These are phyloP conservation scores for Monilinia polystroma DNA, from an alignment of 2,329 filamentous ascomycete genomes.

Conservation along the genomic window DNA sequence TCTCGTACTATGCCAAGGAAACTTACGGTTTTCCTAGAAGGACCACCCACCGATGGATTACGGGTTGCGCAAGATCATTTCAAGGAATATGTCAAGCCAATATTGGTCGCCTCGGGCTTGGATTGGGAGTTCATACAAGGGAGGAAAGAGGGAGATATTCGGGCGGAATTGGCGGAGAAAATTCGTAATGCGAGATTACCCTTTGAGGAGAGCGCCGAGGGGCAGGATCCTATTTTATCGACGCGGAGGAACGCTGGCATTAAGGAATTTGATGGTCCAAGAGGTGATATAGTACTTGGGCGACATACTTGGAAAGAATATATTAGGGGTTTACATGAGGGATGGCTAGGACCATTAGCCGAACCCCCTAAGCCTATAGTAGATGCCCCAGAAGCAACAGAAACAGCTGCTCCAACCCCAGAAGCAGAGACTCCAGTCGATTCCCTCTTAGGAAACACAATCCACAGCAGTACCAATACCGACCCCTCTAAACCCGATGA, in stretches of 20 bases:
- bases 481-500: constrained; percentile 26
- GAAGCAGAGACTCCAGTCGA: constrained; percentile 28
- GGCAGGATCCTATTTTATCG: constrained; percentile 61
- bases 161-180: constrained; percentile 81
- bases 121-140: constrained; percentile 98
- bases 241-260: constrained; percentile 66
- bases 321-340: constrained; percentile 86
- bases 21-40: constrained; percentile 80
- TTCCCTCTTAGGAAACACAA: constrained; percentile 34
- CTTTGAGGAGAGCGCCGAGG: constrained; percentile 39
- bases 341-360: constrained; percentile 86
- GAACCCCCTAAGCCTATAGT: constrained; percentile 49
- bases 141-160: constrained; percentile 85
- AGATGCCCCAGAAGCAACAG: constrained; percentile 26
- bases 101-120: constrained; percentile 82
- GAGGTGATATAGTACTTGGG: constrained; percentile 85
- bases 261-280: constrained; percentile 67
- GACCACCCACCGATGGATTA: constrained; percentile 83
- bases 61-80: constrained; percentile 90
- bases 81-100: constrained; percentile 90
- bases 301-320: constrained; percentile 98
- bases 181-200: constrained; percentile 68
- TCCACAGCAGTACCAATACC: constrained; percentile 36
- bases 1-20: constrained; percentile 75
- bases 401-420: constrained; percentile 5